A percentile compares a stretch with the other conserved stretches of the same genome.
Evolutionary conservation across 306 rosid genomes (phyloP).

Genomic region (Purshia tridentata): DNA sequence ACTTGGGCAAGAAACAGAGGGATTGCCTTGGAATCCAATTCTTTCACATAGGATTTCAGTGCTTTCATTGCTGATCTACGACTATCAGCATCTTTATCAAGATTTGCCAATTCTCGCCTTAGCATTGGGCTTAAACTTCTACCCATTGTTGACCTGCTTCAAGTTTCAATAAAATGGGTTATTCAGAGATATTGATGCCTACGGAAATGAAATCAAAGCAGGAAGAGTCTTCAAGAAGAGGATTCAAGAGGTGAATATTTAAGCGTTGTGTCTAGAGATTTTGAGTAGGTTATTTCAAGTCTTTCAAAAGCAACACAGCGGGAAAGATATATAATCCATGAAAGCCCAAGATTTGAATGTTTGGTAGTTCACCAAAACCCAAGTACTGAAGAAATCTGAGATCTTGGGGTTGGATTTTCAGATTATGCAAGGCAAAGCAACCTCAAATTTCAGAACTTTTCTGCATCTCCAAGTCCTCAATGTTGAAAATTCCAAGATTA

Average conservation of each 20-base stretch:
- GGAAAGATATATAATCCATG: neutral
- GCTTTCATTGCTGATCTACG: slow-evolving; percentile 82
- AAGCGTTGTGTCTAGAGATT: too few species aligned
- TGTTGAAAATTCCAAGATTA: neutral
- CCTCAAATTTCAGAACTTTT: neutral
- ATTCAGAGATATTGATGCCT: neutral
- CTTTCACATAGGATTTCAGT: slow-evolving; percentile 72
- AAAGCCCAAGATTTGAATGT: neutral
- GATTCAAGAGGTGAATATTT: too few species aligned
- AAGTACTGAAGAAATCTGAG: neutral
- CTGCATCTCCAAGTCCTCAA: neutral
- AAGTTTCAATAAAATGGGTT: slow-evolving; percentile 1
- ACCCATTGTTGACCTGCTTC: slow-evolving; percentile 48
- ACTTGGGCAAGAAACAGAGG: slow-evolving; percentile 85
- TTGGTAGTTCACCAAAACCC: neutral
- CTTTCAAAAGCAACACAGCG: neutral
- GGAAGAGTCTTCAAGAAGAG: neutral
- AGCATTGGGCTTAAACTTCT: slow-evolving; percentile 56
- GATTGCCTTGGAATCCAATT: slow-evolving; percentile 69
- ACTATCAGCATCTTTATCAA: slow-evolving; percentile 77
- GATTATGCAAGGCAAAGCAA: neutral
- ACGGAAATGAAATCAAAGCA: neutral
- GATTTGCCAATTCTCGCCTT: slow-evolving; percentile 61
- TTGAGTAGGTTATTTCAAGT: neutral
- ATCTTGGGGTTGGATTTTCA: neutral